Evolutionary conservation across 2,329 filamentous ascomycete genomes (phyloP).

Genomic region (Cryphonectria naterciae): DNA sequence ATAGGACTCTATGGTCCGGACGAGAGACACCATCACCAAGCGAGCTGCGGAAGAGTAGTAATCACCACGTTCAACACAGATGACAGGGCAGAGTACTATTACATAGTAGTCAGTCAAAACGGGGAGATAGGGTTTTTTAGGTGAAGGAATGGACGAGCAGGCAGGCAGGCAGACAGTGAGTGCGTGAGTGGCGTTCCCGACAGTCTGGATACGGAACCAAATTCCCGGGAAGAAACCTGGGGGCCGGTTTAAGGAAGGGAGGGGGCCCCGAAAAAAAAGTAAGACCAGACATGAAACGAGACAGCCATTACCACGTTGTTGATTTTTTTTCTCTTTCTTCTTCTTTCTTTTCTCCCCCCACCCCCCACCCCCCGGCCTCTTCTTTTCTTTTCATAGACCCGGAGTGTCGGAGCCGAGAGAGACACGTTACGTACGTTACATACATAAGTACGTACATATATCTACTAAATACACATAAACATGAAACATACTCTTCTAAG

Average conservation of each 20-base stretch:
- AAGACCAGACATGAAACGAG: conserved; percentile 15
- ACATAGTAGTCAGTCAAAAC: neutral
- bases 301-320: neutral
- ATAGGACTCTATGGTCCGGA: neutral
- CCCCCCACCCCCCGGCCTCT: neutral
- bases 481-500: neutral
- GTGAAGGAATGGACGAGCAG: too few species aligned
- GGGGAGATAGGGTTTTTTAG: neutral
- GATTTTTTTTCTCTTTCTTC: neutral
- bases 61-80: neutral
- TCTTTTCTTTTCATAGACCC: neutral
- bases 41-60: neutral
- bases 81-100: neutral
- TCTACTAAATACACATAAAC: too few species aligned
- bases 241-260: neutral
- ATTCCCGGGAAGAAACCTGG: neutral
- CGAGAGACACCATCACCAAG: neutral
- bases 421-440: too few species aligned
- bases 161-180: neutral
- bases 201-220: conserved; percentile 5
- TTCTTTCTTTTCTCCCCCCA: too few species aligned
- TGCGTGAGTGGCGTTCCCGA: neutral
- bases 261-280: neutral
- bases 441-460: too few species aligned
- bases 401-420: neutral